Base-by-base conservation (phyloP, 805 yeast genomes). In the Pichia membranifaciens region DNA sequence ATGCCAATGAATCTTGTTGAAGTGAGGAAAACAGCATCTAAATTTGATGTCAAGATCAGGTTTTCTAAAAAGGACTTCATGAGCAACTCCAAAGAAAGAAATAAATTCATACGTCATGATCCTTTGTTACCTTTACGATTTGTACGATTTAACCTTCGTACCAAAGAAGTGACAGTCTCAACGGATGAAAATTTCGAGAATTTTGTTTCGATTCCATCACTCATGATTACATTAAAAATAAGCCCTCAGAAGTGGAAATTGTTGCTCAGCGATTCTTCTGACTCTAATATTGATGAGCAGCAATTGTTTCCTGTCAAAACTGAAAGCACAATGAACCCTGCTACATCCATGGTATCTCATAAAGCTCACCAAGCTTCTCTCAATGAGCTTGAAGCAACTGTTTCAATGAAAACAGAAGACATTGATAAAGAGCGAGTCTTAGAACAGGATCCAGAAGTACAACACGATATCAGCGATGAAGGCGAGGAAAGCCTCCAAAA, bases 101-200 rank as follows among this genome's bases (percentile, higher is more conserved):
- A 42, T 21, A 58, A 52, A 4, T 53, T 63, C 0, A 53, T 58
- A 16, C 52, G 54, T 33, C 50, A 53, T 4, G 51, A 52, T 5
- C 38, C 51, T 1, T 31, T 28, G n/a, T 36, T 51, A 31, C 58
- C 67, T 28, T 43, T 65, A 10, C 57, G 76, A 37, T 73, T 63
- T 50, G 72, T 74, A 40, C 66, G 60, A 44, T 39, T 64, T n/a
- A 54, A 58, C 34, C 25, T 62, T 3, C 46, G 49, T n/a, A 51
- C 54, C 1, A 59, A 54, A n/a, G 50, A 49, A 18, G 59, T 64
- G 10, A 39, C 49, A 17, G 40, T 61, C 2, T 61, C 64, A 17
- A 56, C 64, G 0, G 58, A 57, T 41, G 64, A 62, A 37, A 36
- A 51, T 4, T 60, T 60, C 42, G 60, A 54, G 13, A 25, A 12